Base-by-base conservation (phyloP, 805 yeast species). In the Metschnikowia cerradonensis region DNA sequence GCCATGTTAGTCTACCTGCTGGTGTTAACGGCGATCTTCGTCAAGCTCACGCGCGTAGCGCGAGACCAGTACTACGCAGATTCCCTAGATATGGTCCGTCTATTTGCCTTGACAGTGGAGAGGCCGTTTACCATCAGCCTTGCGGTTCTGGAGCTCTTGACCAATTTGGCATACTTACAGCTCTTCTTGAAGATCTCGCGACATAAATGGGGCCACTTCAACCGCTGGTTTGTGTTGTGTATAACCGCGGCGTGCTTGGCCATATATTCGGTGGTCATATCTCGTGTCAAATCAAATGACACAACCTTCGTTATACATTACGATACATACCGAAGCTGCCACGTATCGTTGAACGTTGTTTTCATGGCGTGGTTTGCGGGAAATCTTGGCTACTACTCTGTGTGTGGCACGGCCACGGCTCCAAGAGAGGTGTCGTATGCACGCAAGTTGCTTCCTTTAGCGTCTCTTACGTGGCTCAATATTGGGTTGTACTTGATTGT, bases 1-100 rank as follows among this genome's bases (percentile, higher is more conserved):
- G 81, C 87, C 4, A 80, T 86, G n/a, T 56, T 83, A 19, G 70
- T 81, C 48, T 77, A 76, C 50, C 80, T 89, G 13, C 66, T 79
- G 1, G 72, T 78, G 8, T 71, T 79, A 47, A 82, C 89, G 0
- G 76, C 79, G 1, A 65, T 80, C 11, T 64, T 88, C 15, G 60
- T 67, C 2, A 70, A 70, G 50, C 62, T 82, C 31, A 79, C 84
- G 14, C 56, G 62, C 0, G 70, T 75, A 2, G 72, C 88, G 41
- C 57, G 70, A 22, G 34, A 47, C 0, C 90, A 87, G 60, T 85
- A 82, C 60, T 62, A 62, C 6, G 54, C 59, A 1, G 82, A 85
- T 54, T 73, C 76, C 48, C 81, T 85, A 48, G 85, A 84, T 61
- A 68, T 81, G 13, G 57, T 63, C 8, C 68, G 67, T 41, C 68